phyloP scores from a whole-genome alignment of 306 rosid species.

The Nissolia schottii region DNA sequence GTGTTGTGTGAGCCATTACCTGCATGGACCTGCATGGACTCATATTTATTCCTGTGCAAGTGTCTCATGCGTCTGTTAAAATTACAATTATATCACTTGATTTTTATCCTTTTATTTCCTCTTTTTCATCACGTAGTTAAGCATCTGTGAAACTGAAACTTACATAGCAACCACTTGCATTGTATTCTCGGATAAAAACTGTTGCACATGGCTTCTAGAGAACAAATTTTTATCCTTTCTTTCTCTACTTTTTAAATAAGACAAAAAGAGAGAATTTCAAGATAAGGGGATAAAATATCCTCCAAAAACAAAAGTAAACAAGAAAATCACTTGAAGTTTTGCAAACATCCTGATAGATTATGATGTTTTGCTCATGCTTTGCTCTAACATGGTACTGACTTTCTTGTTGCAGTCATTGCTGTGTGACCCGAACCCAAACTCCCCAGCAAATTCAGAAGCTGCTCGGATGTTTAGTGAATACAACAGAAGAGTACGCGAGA shows the following conservation, averaged over 20 bases:
- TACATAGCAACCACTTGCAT: not conserved
- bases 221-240: not conserved
- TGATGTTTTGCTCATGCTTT: not conserved
- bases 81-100: not conserved
- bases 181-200: not conserved
- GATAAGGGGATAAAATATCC: not conserved
- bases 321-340: not conserved
- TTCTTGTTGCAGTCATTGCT: conserved; percentile 58
- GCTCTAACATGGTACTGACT: not conserved
- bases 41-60: not conserved
- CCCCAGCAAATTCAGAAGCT: conserved; percentile 85
- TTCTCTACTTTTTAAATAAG: not conserved
- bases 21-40: not conserved
- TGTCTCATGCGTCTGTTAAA: not conserved
- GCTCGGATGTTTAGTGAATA: conserved; percentile 76
- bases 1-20: not conserved
- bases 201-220: not conserved
- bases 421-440: conserved; percentile 82
- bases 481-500: conserved; percentile 63
- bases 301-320: not conserved
- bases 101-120: not conserved
- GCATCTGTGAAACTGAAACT: not conserved
- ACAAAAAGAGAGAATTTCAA: not conserved
- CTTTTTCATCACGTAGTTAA: not conserved
- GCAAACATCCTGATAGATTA: not conserved